Evolutionary conservation across 2,329 filamentous ascomycete genomes (phyloP), one percentile per base, ranked within the genome.

Genomic region (Didymella pinodella): DNA sequence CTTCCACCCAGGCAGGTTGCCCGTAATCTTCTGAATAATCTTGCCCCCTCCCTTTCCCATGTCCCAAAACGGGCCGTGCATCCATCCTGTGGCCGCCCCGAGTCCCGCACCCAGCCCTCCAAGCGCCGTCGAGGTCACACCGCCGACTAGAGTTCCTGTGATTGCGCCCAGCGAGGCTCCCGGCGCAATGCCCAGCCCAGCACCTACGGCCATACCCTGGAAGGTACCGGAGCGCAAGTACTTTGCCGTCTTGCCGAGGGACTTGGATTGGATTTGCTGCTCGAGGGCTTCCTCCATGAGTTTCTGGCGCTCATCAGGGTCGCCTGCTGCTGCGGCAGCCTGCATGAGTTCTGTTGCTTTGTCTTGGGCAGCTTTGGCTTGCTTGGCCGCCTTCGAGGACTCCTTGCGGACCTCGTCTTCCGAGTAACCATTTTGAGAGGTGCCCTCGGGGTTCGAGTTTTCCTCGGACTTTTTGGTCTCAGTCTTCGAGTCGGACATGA

Each of bases 201-300:
- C 62, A 11, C 67, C 67, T 22, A 65, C 59, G 7, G 65, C 65
- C 63, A 67, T 63, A n/a, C 67, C 67, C 22, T 69, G 67, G 26
- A 68, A 69, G 0, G 67, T 56, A 3, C 67, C 67, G 11, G 67
- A 69, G 25, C 64, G 65, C 18, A 68, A 54, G 52, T 69, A 69
- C 16, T 64, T 67, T 50, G 67, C 67, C n/a, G 67, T 68, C 40
- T 69, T 69, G 12, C 67, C 67, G 12, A 69, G 63, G 1, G 67
- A 68, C 41, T 68, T 65, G 4, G 67, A 66, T 51, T 68, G 64
- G 6, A 69, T 62, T 29, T 68, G 63, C 20, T 61, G 57, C 18
- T 69, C 61, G 16, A 66, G 60, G 14, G 67, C 65, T 57, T 67
- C 44, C 55, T 65, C 64, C 50, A 68, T 65, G n/a, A 69, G 31